A percentile compares a stretch with the other conserved stretches of the same genome.
phyloP scores from a whole-genome alignment of 352 stramenopile species.

The Globisporangium radiosum region DNA sequence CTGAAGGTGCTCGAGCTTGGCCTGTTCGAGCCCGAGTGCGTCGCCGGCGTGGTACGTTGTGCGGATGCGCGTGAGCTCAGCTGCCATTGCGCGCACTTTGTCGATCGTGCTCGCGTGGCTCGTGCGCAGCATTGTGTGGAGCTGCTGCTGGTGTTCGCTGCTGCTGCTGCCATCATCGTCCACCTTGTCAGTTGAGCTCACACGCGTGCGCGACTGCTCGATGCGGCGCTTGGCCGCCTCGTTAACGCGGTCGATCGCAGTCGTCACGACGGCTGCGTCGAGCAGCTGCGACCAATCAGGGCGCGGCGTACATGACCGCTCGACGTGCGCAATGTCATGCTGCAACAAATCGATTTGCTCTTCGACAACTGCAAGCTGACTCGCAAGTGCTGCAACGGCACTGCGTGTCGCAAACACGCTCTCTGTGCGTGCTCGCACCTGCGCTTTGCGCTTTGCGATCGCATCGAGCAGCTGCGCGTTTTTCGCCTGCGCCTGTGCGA shows the following conservation, averaged over 20 bases:
- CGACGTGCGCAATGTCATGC: constrained; percentile 31
- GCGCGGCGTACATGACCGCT: constrained; percentile 54
- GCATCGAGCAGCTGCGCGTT: constrained; percentile 14
- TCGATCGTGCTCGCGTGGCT: constrained; percentile 60
- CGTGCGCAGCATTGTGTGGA: constrained; percentile 37
- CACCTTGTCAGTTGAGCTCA: constrained; percentile 8
- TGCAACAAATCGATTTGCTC: constrained; percentile 22
- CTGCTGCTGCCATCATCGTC: constrained; percentile 26
- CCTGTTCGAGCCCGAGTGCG: constrained; percentile 37
- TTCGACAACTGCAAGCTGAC: constrained; percentile 17
- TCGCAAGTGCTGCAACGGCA: constrained; percentile 25
- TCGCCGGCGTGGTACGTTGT: constrained; percentile 42
- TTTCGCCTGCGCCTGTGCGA: constrained; percentile 6
- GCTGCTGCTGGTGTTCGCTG: constrained; percentile 12
- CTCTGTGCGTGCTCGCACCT: constrained; percentile 37
- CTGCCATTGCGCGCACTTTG: constrained; percentile 46
- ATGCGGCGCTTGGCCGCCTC: constrained; percentile 29
- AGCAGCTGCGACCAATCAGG: constrained; percentile 59
- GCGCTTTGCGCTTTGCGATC: constrained; percentile 23
- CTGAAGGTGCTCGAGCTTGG: constrained; percentile 51
- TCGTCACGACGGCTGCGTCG: constrained; percentile 44
- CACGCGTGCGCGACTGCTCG: constrained; percentile 5
- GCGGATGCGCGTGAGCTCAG: constrained; percentile 45
- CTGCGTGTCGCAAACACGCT: constrained; percentile 60
- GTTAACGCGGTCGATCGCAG: constrained; percentile 36